phyloP scores from a whole-genome alignment of 2,329 filamentous ascomycete species.

The Chaetomium globosum region DNA sequence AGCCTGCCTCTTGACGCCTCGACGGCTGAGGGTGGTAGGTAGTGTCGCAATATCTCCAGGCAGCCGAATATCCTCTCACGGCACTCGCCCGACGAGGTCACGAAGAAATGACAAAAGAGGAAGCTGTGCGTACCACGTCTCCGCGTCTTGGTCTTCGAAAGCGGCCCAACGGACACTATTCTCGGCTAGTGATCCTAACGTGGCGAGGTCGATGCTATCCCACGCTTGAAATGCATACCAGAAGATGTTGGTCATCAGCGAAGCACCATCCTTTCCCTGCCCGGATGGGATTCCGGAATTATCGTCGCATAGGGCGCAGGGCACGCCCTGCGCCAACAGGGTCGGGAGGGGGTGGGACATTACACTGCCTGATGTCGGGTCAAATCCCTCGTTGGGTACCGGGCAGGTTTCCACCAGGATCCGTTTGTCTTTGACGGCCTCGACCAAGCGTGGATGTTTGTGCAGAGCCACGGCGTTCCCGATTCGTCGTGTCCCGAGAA shows the following conservation, averaged over 20 bases:
- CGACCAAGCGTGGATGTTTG: slow-evolving; percentile 86
- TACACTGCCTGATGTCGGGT: slow-evolving; percentile 71
- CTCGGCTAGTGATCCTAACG: slow-evolving; percentile 83
- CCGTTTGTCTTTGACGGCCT: slow-evolving; percentile 84
- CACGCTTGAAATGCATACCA: slow-evolving; percentile 92
- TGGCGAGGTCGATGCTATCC: slow-evolving; percentile 86
- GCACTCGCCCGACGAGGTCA: neutral
- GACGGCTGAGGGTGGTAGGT: neutral
- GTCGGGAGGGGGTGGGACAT: slow-evolving; percentile 80
- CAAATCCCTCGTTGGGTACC: slow-evolving; percentile 77
- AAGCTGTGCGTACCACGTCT: slow-evolving; percentile 58
- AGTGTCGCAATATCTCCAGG: slow-evolving; percentile 10
- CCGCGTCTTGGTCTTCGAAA: slow-evolving; percentile 75
- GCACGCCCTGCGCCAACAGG: slow-evolving; percentile 79
- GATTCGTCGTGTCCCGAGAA: slow-evolving; percentile 84
- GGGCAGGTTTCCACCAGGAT: slow-evolving; percentile 82
- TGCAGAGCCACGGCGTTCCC: slow-evolving; percentile 86
- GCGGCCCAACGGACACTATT: slow-evolving; percentile 90
- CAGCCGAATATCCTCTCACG: slow-evolving; percentile 6
- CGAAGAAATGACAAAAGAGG: neutral
- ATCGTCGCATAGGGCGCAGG: slow-evolving; percentile 85
- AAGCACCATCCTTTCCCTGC: slow-evolving; percentile 45
- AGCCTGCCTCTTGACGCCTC: slow-evolving; percentile 1
- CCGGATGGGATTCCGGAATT: slow-evolving; percentile 59
- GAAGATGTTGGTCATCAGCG: slow-evolving; percentile 87